A percentile compares a stretch with the other conserved stretches of the same genome.
Conservation (phyloP, 2,329 filamentous ascomycete genomes). For the Colletotrichum acutatum region DNA sequence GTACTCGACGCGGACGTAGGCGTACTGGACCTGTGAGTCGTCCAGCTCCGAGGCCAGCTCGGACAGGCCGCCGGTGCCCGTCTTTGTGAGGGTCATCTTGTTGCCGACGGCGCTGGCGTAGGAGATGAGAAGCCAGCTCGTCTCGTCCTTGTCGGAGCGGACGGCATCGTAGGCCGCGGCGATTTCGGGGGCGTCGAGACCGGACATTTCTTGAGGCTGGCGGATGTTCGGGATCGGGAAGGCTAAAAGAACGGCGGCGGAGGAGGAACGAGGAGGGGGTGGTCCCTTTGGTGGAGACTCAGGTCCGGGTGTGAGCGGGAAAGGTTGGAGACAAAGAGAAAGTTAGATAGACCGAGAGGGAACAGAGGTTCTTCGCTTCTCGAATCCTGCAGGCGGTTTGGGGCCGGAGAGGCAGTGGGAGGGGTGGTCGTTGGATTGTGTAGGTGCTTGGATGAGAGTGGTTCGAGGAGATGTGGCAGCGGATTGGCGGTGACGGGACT, state of each 20-base stretch:
- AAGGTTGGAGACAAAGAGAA: background rate
- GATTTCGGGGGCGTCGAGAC: conserved; percentile 68
- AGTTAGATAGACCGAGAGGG: background rate
- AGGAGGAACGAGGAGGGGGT: background rate
- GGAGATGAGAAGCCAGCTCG: conserved; percentile 75
- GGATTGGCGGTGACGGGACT: conserved; percentile 25
- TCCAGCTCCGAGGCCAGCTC: conserved; percentile 69
- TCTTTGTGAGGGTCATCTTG: conserved; percentile 65
- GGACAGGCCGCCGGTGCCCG: conserved; percentile 68
- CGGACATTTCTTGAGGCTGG: conserved; percentile 58
- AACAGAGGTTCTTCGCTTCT: background rate
- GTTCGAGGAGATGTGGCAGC: background rate
- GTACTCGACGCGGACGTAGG: conserved; percentile 74
- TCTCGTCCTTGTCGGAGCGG: conserved; percentile 72
- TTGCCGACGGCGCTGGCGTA: conserved; percentile 66
- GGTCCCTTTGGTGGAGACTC: background rate
- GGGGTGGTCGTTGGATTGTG: conserved; percentile 7
- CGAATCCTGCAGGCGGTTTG: background rate
- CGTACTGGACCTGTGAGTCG: conserved; percentile 72
- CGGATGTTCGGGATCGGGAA: background rate
- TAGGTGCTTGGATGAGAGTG: conserved; percentile 10
- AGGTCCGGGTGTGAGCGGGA: background rate
- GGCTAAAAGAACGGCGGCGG: background rate
- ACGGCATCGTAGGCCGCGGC: conserved; percentile 74
- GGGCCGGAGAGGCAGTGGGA: background rate